Evolutionary conservation across 2,329 filamentous ascomycete species (phyloP).

Genomic region (Curvularia hawaiiensis): DNA sequence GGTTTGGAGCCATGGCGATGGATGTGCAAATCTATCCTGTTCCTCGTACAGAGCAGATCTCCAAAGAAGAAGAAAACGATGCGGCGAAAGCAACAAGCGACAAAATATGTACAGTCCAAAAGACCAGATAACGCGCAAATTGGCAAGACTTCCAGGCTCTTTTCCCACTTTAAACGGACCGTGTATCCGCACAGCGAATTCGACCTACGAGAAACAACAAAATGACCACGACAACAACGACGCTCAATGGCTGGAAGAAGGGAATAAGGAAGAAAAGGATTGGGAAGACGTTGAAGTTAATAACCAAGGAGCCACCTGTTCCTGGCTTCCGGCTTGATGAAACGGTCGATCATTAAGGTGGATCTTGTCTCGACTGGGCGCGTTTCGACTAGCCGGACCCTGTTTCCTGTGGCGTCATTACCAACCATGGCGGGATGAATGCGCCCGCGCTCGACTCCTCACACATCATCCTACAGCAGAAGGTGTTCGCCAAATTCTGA

Average conservation of each 20-base stretch:
- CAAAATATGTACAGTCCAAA: slow-evolving; percentile 3
- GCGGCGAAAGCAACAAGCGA: neutral
- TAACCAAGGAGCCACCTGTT: slow-evolving; percentile 40
- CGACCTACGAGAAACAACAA: slow-evolving; percentile 26
- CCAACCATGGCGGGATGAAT: slow-evolving; percentile 10
- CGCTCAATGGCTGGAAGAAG: slow-evolving; percentile 3
- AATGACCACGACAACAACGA: slow-evolving; percentile 1
- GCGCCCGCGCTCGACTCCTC: neutral
- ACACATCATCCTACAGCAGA: neutral
- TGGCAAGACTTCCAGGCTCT: slow-evolving; percentile 22
- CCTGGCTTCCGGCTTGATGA: slow-evolving; percentile 37
- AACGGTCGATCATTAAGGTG: slow-evolving; percentile 38
- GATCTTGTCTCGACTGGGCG: slow-evolving; percentile 27
- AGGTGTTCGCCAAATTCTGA: neutral
- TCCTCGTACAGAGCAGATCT: neutral
- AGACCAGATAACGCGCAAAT: slow-evolving; percentile 23
- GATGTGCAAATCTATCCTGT: slow-evolving; percentile 10
- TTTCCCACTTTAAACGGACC: slow-evolving; percentile 25
- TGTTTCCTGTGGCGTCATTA: slow-evolving; percentile 33
- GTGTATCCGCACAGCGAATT: slow-evolving; percentile 25
- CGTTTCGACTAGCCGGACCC: slow-evolving; percentile 30
- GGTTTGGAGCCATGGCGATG: slow-evolving; percentile 39
- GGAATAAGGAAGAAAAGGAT: slow-evolving; percentile 14
- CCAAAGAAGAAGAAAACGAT: neutral
- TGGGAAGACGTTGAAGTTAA: slow-evolving; percentile 17